Evolutionary conservation across 805 yeast species (phyloP), one percentile per base, ranked within the genome.

Genomic region (Kodamaea sagamina): DNA sequence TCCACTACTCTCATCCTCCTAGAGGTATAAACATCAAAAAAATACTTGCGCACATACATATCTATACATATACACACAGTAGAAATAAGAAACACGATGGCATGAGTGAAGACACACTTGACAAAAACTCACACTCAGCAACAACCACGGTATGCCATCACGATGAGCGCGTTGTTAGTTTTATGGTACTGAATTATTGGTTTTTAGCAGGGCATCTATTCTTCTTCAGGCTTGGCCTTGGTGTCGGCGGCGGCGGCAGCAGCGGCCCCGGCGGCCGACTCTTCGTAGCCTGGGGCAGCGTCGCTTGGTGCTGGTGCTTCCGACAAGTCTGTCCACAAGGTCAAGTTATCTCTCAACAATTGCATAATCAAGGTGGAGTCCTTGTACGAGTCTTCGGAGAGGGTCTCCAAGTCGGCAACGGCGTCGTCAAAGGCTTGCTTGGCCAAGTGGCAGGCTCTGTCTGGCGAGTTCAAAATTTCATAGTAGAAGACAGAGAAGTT

Each of bases 371-470:
- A 82, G 57, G 98, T 93, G 52, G 97, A 89, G 72, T 92, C 99
- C 74, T 92, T 93, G 83, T 93, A 92, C 55, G 96, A 86, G 76
- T 92, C 99, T 75, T 92, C 99, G 36, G 96, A 87, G 65, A 92
- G 79, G 55, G 97, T 88, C 74, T 92, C 99, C 68, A 92, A 82
- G 75, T 93, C 98, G 52, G 99, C 97, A 67, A 92, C 95, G 52
- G 99, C 99, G 65, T 92, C 98, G 71, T 92, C 99, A 59, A 93
- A 92, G 29, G 99, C 98, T 75, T 92, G 97, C 74, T 92, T 93
- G 62, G 99, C 99, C 69, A 92, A 82, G 69, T 90, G 96, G 72
- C 99, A 92, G 58, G 99, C 99, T 72, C 95, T 88, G 69, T 92
- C 97, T 60, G 99, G 98, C 47, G 97, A 87, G 74, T 92, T 90